A percentile compares a stretch with the other conserved stretches of the same genome.
phyloP scores from a whole-genome alignment of 2,329 filamentous ascomycete genomes.

The Talaromyces verruculosus region DNA sequence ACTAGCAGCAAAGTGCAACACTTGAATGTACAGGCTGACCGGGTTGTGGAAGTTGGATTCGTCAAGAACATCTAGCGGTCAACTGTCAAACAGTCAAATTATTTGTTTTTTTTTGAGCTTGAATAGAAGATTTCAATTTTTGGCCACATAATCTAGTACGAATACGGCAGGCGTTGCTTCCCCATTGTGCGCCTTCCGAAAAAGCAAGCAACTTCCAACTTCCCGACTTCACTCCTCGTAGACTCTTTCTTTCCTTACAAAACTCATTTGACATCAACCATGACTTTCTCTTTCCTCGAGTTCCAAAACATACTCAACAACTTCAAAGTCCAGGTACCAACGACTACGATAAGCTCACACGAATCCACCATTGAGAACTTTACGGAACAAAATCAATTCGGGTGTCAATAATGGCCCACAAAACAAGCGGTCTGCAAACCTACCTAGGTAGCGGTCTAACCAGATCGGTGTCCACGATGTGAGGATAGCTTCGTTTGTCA shows the following conservation, averaged over 20 bases:
- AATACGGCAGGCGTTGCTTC: background rate
- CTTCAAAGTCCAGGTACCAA: background rate
- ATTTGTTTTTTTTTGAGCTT: background rate
- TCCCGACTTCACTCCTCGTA: background rate
- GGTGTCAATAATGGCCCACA: background rate
- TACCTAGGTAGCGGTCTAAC: background rate
- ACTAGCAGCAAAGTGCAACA: conserved; percentile 41
- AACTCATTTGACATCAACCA: background rate
- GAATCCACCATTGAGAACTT: background rate
- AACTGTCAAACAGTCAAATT: background rate
- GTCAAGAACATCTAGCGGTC: conserved; percentile 37
- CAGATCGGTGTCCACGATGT: background rate
- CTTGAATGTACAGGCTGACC: conserved; percentile 39
- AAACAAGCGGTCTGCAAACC: background rate
- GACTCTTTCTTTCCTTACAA: background rate
- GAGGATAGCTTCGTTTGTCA: background rate
- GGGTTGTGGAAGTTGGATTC: conserved; percentile 44
- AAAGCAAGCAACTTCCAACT: background rate
- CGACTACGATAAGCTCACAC: background rate
- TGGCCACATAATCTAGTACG: background rate
- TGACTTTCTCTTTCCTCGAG: background rate
- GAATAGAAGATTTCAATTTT: background rate
- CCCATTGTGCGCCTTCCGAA: background rate
- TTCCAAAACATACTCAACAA: background rate
- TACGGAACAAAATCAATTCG: background rate